Evolutionary conservation across 108 stramenopile genomes (phyloP).

Genomic region (Fragilariopsis cylindrus): DNA sequence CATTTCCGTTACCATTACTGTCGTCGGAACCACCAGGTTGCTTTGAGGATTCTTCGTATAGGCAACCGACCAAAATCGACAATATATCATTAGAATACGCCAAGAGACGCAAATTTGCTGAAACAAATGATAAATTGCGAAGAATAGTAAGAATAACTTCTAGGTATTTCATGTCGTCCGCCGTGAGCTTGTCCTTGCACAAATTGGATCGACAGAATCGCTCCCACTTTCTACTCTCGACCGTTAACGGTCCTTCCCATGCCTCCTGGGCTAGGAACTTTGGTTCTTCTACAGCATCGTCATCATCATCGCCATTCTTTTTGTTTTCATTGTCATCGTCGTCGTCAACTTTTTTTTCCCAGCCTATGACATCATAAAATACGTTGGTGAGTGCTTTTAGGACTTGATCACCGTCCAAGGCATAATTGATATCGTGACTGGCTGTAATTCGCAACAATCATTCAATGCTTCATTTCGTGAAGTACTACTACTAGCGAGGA

Average conservation of each 20-base stretch:
- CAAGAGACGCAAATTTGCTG: slow-evolving; percentile 74
- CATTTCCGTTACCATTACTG: slow-evolving; percentile 28
- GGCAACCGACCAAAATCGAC: slow-evolving; percentile 59
- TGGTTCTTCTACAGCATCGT: slow-evolving; percentile 25
- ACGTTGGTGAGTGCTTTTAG: slow-evolving; percentile 47
- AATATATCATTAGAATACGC: slow-evolving; percentile 52
- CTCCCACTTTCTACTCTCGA: slow-evolving; percentile 22
- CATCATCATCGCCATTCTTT: background rate
- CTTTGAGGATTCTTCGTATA: slow-evolving; percentile 55
- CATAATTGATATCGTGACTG: slow-evolving; percentile 61
- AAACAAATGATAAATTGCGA: slow-evolving; percentile 68
- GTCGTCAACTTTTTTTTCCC: slow-evolving; percentile 25
- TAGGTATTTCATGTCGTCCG: slow-evolving; percentile 40
- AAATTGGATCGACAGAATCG: slow-evolving; percentile 19
- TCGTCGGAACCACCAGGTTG: slow-evolving; percentile 36
- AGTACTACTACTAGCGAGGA: background rate
- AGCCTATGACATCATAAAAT: slow-evolving; percentile 63
- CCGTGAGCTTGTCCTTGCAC: slow-evolving; percentile 3
- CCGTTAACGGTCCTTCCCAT: slow-evolving; percentile 38
- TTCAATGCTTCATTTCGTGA: slow-evolving; percentile 54
- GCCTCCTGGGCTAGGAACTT: slow-evolving; percentile 37
- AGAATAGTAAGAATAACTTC: slow-evolving; percentile 57
- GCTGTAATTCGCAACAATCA: slow-evolving; percentile 55
- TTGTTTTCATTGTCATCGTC: slow-evolving; percentile 10
- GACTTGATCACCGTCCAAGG: slow-evolving; percentile 59